Base-by-base conservation (phyloP, 1,284 basidiomycete genomes). In the Apiotrichum siamense region DNA sequence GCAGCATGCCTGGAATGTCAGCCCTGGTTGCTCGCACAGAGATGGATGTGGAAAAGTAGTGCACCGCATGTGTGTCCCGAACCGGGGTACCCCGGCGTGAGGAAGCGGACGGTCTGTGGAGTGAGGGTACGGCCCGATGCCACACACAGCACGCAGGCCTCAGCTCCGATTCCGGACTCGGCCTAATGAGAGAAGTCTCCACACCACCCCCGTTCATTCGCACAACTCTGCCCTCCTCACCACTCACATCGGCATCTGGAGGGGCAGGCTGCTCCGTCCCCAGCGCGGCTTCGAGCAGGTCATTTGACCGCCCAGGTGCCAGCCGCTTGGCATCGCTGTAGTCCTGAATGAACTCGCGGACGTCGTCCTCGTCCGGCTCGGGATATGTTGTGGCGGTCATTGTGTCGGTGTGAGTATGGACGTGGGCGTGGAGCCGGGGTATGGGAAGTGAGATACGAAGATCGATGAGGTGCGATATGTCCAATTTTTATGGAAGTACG, bases 221-320 rank as follows among this genome's bases (percentile, higher is more conserved):
- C 32, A 6, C 10, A 3, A 17, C 20, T 15, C 31, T 10, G 9
- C 29, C 29, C 29, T 11, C 29, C 29, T 31, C 29, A 31, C 29
- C 31, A 56, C 55, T 57, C 35, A 57, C 55, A 18, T 57, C 55
- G 4, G 51, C 36, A 24, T 57, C 55, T 11, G 55, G 55, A 20
- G 46, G 48, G 25, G 40, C 40, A 1, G 55, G 55, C 36, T 41
- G 25, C 6, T 33, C 43, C 9, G 21, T 36, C n/a, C 11, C 21
- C 33, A 57, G 32, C 9, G 52, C 52, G 20, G 50, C 50, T 33
- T 57, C 55, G 29, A 54, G 49, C 17, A 57, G 46, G 12, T 54
- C 49, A 46, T 57, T 48, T 2, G 55, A 41, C 43, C 55, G 55
- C 12, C 39, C 32, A 24, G 55, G 55, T 26, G 55, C 43, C 27